Evolutionary conservation across 2,329 filamentous ascomycete genomes (phyloP), one percentile per base, ranked within the genome.

Genomic region (Cladosporium sphaerospermum): DNA sequence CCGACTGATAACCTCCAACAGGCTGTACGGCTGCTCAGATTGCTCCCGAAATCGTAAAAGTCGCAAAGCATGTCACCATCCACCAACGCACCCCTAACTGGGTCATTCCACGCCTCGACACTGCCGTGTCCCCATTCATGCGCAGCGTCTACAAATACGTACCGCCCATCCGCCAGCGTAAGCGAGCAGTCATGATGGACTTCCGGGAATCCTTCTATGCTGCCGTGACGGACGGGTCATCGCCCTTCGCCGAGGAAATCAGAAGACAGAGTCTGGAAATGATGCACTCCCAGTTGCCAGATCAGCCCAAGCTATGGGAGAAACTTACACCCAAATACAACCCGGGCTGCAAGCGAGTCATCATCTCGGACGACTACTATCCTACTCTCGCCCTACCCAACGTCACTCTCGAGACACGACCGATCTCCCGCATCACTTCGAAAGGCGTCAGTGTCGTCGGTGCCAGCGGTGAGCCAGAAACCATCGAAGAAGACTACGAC

Each of bases 11-110:
- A 56, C 34, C 18, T 18, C 6, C 3, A 3, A 11, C 52, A 75
- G 78, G 78, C 6, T 79, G 79, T 34, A 82, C 79, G 0, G 78
- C 79, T 2, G 75, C 74, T 2, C 81, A 83, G 56, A 81, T 83
- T 56, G 71, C 81, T 31, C 80, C 80, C 1, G 79, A 82, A 49
- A 70, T 82, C 33, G 74, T 75, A 2, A 77, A 77, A 41, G 69
- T 73, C 2, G 76, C 75, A 9, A 69, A 73, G 2, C 69, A 73
- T 10, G 64, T 83, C 13, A 77, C 75, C 0, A 67, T 83, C 11
- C 82, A 78, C 62, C 80, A 83, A 61, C 70, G 81, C 13, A 78
- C 78, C 0, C 78, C 81, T 0, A 82, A 82, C 59, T 83, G 79
- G 79, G 64, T 83, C 5, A 71, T 80, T 2, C 79, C 80, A 3